These are phyloP conservation scores for Medicago arabica DNA, from an alignment of 306 rosid species.

Conservation along the genomic window DNA sequence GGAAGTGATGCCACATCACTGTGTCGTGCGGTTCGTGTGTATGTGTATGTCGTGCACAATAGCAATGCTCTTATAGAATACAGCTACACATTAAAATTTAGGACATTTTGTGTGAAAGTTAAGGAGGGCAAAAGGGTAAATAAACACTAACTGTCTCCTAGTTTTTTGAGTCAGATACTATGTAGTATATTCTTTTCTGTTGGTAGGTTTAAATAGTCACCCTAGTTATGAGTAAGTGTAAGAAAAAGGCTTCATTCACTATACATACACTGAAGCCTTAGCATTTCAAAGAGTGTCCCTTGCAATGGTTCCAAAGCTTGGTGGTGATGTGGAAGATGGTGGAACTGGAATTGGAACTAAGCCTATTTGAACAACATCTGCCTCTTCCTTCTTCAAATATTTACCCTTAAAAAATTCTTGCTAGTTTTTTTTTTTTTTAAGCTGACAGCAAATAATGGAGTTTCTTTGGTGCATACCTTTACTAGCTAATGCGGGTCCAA, in stretches of 20 bases:
- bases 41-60: too few species aligned
- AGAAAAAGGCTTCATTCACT: constrained; percentile 29
- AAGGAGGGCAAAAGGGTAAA: constrained; percentile 43
- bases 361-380: constrained; percentile 59
- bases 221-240: constrained; percentile 37
- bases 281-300: constrained; percentile 28
- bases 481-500: constrained; percentile 32
- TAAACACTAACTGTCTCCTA: constrained; percentile 14
- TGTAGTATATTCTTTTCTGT: constrained; percentile 65
- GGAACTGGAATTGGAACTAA: constrained; percentile 54
- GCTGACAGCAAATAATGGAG: constrained; percentile 32
- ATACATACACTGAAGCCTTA: constrained; percentile 30
- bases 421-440: not conserved
- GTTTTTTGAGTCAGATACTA: constrained; percentile 51
- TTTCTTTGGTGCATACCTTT: not conserved
- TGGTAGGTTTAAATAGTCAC: constrained; percentile 46
- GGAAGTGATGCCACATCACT: too few species aligned
- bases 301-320: constrained; percentile 61
- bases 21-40: too few species aligned
- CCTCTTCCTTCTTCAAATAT: constrained; percentile 23
- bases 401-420: too few species aligned
- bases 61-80: too few species aligned
- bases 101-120: not conserved
- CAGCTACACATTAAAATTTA: too few species aligned
- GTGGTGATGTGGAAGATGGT: constrained; percentile 48